These are phyloP conservation scores for Russula virescens DNA, from an alignment of 768 basidiomycete species.

Conservation along the genomic window DNA sequence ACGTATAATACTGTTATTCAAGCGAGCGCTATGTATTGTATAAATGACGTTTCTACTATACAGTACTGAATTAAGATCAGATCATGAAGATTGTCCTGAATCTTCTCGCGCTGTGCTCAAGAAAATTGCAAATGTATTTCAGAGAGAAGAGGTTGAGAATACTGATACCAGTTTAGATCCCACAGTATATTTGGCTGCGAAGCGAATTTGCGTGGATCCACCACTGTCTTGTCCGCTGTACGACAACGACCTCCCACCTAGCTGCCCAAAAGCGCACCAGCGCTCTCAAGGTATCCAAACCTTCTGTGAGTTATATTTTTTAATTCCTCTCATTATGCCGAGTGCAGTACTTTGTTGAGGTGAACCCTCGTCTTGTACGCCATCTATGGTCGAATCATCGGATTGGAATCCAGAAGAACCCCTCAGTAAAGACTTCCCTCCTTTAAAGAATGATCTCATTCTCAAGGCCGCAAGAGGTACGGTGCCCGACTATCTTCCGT, in stretches of 20 bases:
- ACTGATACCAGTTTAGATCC: neutral
- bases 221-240: neutral
- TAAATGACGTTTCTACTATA: neutral
- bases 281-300: neutral
- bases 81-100: neutral
- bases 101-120: too few species aligned
- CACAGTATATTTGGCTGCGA: too few species aligned
- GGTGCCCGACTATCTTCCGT: constrained; percentile 18
- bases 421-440: constrained; percentile 43
- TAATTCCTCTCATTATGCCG: too few species aligned
- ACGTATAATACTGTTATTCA: neutral
- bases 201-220: too few species aligned
- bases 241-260: neutral
- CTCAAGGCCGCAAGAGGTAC: constrained; percentile 81
- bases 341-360: neutral
- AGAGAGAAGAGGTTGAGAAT: too few species aligned
- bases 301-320: neutral
- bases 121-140: too few species aligned
- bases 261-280: neutral
- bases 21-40: neutral
- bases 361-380: neutral
- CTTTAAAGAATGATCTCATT: constrained; percentile 80
- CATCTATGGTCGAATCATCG: constrained; percentile 15
- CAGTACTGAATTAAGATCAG: neutral
- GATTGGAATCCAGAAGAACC: constrained; percentile 12